Base-by-base conservation (phyloP, 108 stramenopile species). In the Skeletonema menzelii region DNA sequence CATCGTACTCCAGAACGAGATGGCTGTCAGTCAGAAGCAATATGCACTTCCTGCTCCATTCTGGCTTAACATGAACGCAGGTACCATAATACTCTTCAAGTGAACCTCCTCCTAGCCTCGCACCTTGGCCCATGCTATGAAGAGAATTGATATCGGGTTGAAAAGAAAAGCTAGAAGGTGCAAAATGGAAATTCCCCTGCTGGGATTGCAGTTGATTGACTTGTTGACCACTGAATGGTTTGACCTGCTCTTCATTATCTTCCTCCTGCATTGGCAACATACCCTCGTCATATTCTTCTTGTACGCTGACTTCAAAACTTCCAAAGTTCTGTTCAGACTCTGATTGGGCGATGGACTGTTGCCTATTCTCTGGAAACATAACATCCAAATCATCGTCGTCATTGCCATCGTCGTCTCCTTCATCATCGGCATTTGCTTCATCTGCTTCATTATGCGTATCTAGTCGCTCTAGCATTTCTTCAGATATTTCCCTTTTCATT, bases 1-100 rank as follows among this genome's bases (percentile, higher is more conserved):
- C 88, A 26, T 93, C 91, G 69, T 92, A 95, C 68, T 95, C 95
- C 14, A 95, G 70, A 61, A 95, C 92, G 56, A 95, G 72, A 79
- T 93, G 92, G n/a, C 85, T 91, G 53, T 85, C 70, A 28, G 95
- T 92, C 11, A 95, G 75, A 44, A 95, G 67, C 19, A 95, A 38
- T 10, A 82, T 86, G 63, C 91, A 91, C 67, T 90, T 90, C 66
- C 87, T 69, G 37, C 84, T 92, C 24, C 91, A 91, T 57, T 92
- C 94, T 0, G 91, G 82, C 75, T 86, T 88, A 15, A 95, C 86
- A 40, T 91, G 91, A 10, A 95, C 67, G 63, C 94, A 95, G 62
- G 88, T 87, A 53, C 91, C 91, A 28, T 87, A 73, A 62, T 95
- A 89, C 70, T 85, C 84, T 65, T 94, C 91, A 55, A 94, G 85